Conservation (phyloP, 2,329 filamentous ascomycete species). For the Chrysoporthe puriensis region DNA sequence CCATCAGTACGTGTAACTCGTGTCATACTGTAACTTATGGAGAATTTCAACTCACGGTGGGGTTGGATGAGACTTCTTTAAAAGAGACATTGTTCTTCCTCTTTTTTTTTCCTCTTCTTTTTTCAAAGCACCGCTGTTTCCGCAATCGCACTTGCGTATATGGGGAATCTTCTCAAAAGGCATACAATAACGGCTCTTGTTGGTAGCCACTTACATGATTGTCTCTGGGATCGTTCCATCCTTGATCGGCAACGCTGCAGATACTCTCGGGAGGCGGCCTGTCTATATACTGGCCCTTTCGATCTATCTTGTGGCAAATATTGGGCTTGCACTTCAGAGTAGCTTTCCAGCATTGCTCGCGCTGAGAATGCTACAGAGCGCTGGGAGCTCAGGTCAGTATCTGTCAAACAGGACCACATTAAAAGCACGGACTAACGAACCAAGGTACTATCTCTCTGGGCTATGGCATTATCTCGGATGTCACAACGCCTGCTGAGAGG, state of each 20-base stretch:
- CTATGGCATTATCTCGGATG: slow-evolving; percentile 55
- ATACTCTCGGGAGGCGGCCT: slow-evolving; percentile 43
- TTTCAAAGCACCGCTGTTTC: too few species aligned
- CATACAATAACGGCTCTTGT: too few species aligned
- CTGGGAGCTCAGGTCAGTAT: slow-evolving; percentile 44
- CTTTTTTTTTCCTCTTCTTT: too few species aligned
- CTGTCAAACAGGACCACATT: slow-evolving; percentile 37
- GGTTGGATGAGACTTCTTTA: too few species aligned
- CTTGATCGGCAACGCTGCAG: slow-evolving; percentile 45
- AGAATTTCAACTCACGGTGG: too few species aligned
- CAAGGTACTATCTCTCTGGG: slow-evolving; percentile 13
- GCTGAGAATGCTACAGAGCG: slow-evolving; percentile 47
- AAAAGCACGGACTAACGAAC: background rate
- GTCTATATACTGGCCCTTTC: slow-evolving; percentile 43
- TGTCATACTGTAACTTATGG: too few species aligned
- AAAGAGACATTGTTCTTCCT: too few species aligned
- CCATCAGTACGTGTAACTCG: slow-evolving; percentile 38
- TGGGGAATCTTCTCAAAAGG: too few species aligned
- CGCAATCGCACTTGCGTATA: too few species aligned
- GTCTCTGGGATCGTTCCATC: slow-evolving; percentile 48
- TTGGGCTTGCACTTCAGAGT: slow-evolving; percentile 42
- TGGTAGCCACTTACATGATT: slow-evolving; percentile 35
- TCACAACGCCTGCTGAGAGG: slow-evolving; percentile 53
- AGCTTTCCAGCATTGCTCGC: slow-evolving; percentile 44
- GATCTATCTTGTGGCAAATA: slow-evolving; percentile 42